phyloP scores from a whole-genome alignment of 495 filamentous ascomycete genomes.

The Neurospora terricola region DNA sequence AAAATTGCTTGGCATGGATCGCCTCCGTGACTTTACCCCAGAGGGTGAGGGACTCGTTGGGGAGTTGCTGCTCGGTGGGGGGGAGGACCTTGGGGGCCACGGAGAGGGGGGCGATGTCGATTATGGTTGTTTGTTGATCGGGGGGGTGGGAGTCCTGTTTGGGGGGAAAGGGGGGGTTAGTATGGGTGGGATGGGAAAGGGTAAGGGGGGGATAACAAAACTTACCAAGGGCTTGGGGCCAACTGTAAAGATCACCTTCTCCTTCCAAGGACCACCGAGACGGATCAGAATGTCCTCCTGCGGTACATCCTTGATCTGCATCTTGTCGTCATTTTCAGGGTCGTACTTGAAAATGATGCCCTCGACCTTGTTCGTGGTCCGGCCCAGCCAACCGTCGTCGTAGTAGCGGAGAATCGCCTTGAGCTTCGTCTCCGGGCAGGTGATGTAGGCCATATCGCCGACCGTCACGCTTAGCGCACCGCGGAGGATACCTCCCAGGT shows the following conservation, averaged over 20 bases:
- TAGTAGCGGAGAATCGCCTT: slow-evolving; percentile 87
- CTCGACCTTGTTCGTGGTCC: slow-evolving; percentile 81
- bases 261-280: slow-evolving; percentile 73
- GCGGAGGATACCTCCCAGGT: slow-evolving; percentile 77
- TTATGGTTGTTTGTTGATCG: slow-evolving; percentile 60
- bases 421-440: slow-evolving; percentile 74
- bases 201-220: not conserved
- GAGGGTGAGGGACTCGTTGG: slow-evolving; percentile 82
- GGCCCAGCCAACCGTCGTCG: slow-evolving; percentile 91
- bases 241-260: slow-evolving; percentile 43
- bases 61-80: slow-evolving; percentile 62
- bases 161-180: not conserved
- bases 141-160: slow-evolving; percentile 30
- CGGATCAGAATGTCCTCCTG: slow-evolving; percentile 74
- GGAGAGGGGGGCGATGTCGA: slow-evolving; percentile 73
- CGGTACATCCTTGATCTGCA: slow-evolving; percentile 72
- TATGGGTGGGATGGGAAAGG: not conserved
- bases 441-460: slow-evolving; percentile 75
- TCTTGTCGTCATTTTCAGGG: slow-evolving; percentile 66
- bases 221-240: slow-evolving; percentile 43
- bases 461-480: slow-evolving; percentile 79
- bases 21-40: slow-evolving; percentile 82
- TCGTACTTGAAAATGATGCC: slow-evolving; percentile 87
- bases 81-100: slow-evolving; percentile 71
- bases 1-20: slow-evolving; percentile 76